Percentiles rank a stretch among this genome's conserved stretches.
Conservation (phyloP, 73 alveolate species). For the Halteria grandinella region DNA sequence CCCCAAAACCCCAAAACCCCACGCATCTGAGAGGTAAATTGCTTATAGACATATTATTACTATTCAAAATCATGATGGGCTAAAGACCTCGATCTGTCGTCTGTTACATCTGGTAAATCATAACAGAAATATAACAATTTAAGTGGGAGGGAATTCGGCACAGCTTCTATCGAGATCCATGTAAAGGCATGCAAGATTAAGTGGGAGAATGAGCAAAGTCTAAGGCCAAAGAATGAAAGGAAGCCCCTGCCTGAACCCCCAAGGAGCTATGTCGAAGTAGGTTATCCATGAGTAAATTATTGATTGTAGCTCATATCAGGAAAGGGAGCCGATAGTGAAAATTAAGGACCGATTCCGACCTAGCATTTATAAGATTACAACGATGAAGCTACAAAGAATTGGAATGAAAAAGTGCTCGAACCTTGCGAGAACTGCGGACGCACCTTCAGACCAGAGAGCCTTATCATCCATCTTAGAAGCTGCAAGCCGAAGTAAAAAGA, state of each 20-base stretch:
- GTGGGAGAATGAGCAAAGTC: constrained; percentile 69
- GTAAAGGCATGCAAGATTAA: constrained; percentile 74
- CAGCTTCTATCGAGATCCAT: constrained; percentile 72
- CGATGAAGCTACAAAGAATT: constrained; percentile 76
- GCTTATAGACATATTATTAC: no score
- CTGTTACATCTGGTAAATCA: constrained; percentile 44
- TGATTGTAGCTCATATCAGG: neutral
- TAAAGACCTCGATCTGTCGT: constrained; percentile 55
- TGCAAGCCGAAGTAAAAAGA: constrained; percentile 50
- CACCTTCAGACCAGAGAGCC: constrained; percentile 83
- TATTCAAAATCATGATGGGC: constrained; percentile 29
- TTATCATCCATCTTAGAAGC: constrained; percentile 71
- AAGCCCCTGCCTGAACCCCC: constrained; percentile 70
- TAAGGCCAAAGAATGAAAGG: constrained; percentile 67
- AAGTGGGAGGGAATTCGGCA: constrained; percentile 85
- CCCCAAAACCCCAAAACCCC: no score
- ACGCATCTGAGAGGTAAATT: no score
- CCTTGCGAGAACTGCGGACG: constrained; percentile 85
- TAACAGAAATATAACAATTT: neutral
- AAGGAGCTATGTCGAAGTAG: constrained; percentile 46
- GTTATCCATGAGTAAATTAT: neutral
- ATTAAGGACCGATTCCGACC: no score
- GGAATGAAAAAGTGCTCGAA: constrained; percentile 66
- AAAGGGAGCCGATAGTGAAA: neutral
- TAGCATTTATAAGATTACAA: constrained; percentile 63